These are phyloP conservation scores for Rhizophora apiculata DNA, from an alignment of 345 rosid species.

Conservation along the genomic window DNA sequence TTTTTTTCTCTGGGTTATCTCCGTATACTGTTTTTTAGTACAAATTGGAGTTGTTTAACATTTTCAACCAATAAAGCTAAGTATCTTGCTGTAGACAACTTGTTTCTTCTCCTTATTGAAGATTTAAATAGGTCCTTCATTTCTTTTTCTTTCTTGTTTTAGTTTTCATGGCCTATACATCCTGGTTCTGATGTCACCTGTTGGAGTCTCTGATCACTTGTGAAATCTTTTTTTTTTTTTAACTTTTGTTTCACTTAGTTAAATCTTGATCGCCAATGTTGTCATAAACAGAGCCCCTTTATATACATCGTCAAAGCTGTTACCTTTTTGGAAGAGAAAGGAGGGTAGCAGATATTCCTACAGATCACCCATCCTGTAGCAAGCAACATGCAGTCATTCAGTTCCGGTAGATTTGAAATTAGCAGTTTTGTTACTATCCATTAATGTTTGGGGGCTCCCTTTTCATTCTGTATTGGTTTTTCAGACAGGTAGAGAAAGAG, in stretches of 20 bases:
- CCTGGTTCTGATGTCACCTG: too few relatives aligned
- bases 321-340: constrained; percentile 97
- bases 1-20: too few relatives aligned
- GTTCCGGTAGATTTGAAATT: constrained; percentile 51
- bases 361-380: constrained; percentile 99
- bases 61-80: not conserved
- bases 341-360: constrained; percentile 87
- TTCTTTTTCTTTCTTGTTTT: not conserved
- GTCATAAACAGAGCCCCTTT: constrained; percentile 68
- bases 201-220: too few relatives aligned
- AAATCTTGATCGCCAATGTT: too few relatives aligned
- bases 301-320: constrained; percentile 92
- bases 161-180: not conserved
- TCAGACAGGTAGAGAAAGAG: constrained; percentile 77
- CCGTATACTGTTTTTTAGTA: too few relatives aligned
- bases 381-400: constrained; percentile 97
- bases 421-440: constrained; percentile 2
- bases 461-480: constrained; percentile 26
- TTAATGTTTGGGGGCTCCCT: constrained; percentile 2
- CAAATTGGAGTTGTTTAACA: not conserved
- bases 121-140: not conserved
- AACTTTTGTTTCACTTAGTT: too few relatives aligned
- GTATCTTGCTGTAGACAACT: not conserved
- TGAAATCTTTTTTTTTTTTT: too few relatives aligned
- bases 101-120: not conserved